Evolutionary conservation across 2,329 filamentous ascomycete species (phyloP).

Genomic region (Aspergillus bombycis): DNA sequence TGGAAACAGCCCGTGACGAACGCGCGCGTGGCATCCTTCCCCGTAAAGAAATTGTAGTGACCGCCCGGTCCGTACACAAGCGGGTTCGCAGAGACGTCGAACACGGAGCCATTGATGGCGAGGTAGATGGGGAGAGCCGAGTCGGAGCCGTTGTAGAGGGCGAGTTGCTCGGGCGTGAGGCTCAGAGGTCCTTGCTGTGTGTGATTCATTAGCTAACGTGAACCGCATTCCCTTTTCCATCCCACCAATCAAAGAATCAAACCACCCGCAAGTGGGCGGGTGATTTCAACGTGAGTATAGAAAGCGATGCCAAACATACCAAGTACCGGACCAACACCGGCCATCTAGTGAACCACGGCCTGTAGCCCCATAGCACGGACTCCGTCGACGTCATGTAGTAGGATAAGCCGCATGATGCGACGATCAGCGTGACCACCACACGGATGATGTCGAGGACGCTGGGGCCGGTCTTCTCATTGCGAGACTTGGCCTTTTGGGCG

Average conservation of each 20-base stretch:
- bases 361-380: slow-evolving; percentile 70
- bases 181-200: slow-evolving; percentile 60
- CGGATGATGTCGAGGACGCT: slow-evolving; percentile 67
- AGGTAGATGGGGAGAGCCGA: slow-evolving; percentile 79
- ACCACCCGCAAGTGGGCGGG: no score
- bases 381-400: slow-evolving; percentile 75
- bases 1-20: slow-evolving; percentile 94
- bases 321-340: slow-evolving; percentile 63
- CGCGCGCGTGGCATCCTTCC: slow-evolving; percentile 80
- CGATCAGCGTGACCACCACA: slow-evolving; percentile 66
- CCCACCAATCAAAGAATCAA: no score
- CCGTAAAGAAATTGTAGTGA: slow-evolving; percentile 83
- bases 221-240: no score
- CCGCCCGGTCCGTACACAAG: slow-evolving; percentile 77
- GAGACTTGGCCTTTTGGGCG: slow-evolving; percentile 17
- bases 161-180: slow-evolving; percentile 76
- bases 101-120: slow-evolving; percentile 73
- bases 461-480: slow-evolving; percentile 33
- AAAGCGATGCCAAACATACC: slow-evolving; percentile 49
- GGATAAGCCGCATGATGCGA: slow-evolving; percentile 71
- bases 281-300: no score
- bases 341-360: slow-evolving; percentile 63
- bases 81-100: slow-evolving; percentile 63
- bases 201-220: neutral
- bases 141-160: slow-evolving; percentile 76